These are phyloP conservation scores for Phytophthora pisi DNA, from an alignment of 352 stramenopile species.

Conservation along the genomic window DNA sequence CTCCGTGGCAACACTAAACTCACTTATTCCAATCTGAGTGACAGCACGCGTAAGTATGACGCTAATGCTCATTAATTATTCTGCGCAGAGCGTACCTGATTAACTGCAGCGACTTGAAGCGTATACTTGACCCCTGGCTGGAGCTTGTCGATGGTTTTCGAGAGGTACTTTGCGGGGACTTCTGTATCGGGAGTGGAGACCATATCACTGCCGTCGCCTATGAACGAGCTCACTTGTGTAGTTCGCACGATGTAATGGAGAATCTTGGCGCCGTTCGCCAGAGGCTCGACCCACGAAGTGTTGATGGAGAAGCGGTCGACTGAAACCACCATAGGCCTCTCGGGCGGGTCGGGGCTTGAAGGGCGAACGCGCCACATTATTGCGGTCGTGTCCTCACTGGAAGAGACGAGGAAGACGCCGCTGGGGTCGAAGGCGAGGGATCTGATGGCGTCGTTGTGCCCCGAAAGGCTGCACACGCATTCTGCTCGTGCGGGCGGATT, in stretches of 20 bases:
- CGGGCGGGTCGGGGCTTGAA: conserved; percentile 49
- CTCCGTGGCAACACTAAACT: conserved; percentile 49
- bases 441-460: conserved; percentile 55
- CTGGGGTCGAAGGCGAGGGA: conserved; percentile 47
- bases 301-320: conserved; percentile 58
- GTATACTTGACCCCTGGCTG: conserved; percentile 64
- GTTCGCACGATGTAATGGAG: conserved; percentile 57
- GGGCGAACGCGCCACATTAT: conserved; percentile 61
- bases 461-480: conserved; percentile 51
- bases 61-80: not conserved
- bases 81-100: conserved; percentile 35
- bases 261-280: conserved; percentile 66
- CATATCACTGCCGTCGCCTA: conserved; percentile 34
- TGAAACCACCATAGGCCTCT: conserved; percentile 24
- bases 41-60: conserved; percentile 1
- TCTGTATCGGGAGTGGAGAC: conserved; percentile 35
- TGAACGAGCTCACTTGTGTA: conserved; percentile 43
- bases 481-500: conserved; percentile 15
- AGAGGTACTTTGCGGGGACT: conserved; percentile 51
- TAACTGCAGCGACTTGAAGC: conserved; percentile 57
- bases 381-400: conserved; percentile 54
- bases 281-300: conserved; percentile 51
- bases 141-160: conserved; percentile 44
- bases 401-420: conserved; percentile 59
- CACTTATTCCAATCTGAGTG: conserved; percentile 52